phyloP scores from a whole-genome alignment of 2,329 filamentous ascomycete species.

The Talaromyces funiculosus region DNA sequence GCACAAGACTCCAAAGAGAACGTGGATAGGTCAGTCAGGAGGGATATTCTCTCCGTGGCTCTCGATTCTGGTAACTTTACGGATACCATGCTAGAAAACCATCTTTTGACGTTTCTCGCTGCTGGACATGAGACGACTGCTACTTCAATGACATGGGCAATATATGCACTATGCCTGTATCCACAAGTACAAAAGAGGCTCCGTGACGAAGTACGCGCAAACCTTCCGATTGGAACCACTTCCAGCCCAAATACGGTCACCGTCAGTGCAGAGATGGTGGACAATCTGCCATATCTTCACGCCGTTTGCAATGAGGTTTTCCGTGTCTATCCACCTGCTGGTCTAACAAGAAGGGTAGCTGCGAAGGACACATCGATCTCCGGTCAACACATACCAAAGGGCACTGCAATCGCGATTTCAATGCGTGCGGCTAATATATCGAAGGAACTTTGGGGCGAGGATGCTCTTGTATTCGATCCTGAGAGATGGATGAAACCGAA shows the following conservation, averaged over 20 bases:
- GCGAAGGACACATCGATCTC: slow-evolving; percentile 60
- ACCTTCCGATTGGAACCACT: slow-evolving; percentile 11
- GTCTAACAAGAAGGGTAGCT: slow-evolving; percentile 63
- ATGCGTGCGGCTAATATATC: slow-evolving; percentile 65
- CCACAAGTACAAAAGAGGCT: slow-evolving; percentile 22
- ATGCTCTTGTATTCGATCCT: slow-evolving; percentile 70
- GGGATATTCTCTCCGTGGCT: slow-evolving; percentile 76
- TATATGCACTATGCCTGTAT: slow-evolving; percentile 21
- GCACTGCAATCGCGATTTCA: slow-evolving; percentile 61
- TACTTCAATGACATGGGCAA: slow-evolving; percentile 22
- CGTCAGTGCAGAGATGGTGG: slow-evolving; percentile 25
- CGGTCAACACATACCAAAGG: slow-evolving; percentile 61
- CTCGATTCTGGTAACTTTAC: slow-evolving; percentile 68
- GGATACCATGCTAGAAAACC: slow-evolving; percentile 76
- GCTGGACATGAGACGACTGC: slow-evolving; percentile 43
- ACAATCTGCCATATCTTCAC: slow-evolving; percentile 70
- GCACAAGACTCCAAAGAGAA: neutral
- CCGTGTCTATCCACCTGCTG: slow-evolving; percentile 66
- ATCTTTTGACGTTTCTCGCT: slow-evolving; percentile 83
- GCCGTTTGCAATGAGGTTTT: slow-evolving; percentile 74
- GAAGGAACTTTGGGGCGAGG: slow-evolving; percentile 65
- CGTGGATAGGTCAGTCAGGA: neutral
- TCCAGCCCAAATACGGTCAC: neutral
- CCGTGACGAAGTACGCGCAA: slow-evolving; percentile 21
- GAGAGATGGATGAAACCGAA: slow-evolving; percentile 63